These are phyloP conservation scores for Candida qinlingensis DNA, from an alignment of 805 yeast genomes.

Conservation along the genomic window DNA sequence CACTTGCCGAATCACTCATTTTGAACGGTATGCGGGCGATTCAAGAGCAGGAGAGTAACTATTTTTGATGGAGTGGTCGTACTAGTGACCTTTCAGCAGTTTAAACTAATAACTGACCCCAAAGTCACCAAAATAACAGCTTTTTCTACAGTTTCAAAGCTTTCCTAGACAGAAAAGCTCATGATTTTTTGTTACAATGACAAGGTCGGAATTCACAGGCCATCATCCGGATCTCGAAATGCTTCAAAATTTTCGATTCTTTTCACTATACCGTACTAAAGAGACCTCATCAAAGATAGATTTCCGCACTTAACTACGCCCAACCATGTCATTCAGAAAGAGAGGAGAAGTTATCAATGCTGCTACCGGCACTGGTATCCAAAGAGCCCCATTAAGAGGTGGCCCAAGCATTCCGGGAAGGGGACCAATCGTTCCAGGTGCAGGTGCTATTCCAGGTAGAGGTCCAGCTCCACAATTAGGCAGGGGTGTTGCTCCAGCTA, in stretches of 20 bases:
- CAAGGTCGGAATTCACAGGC: too few relatives aligned
- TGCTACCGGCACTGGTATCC: conserved; percentile 4
- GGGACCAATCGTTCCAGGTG: conserved; percentile 7
- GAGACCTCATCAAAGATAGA: too few relatives aligned
- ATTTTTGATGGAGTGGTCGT: too few relatives aligned
- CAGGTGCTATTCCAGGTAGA: conserved; percentile 8
- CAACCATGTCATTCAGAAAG: conserved; percentile 51
- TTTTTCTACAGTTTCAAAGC: background rate
- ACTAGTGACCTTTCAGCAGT: too few relatives aligned
- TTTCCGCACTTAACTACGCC: background rate
- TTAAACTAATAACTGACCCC: background rate
- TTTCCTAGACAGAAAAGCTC: background rate
- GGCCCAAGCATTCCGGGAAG: background rate
- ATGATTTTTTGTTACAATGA: background rate
- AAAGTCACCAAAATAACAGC: background rate
- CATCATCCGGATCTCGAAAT: too few relatives aligned
- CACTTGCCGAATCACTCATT: conserved; percentile 13
- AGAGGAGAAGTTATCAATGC: conserved; percentile 43
- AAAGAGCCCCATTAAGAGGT: conserved; percentile 14
- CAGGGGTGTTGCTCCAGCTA: conserved; percentile 1
- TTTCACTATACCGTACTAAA: too few relatives aligned
- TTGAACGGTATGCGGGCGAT: background rate
- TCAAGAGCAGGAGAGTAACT: background rate
- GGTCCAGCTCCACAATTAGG: conserved; percentile 6
- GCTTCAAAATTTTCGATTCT: too few relatives aligned